Percentiles rank a stretch among this genome's conserved stretches.
Conservation (phyloP, 306 rosid genomes). For the Inga leiocalycina region DNA sequence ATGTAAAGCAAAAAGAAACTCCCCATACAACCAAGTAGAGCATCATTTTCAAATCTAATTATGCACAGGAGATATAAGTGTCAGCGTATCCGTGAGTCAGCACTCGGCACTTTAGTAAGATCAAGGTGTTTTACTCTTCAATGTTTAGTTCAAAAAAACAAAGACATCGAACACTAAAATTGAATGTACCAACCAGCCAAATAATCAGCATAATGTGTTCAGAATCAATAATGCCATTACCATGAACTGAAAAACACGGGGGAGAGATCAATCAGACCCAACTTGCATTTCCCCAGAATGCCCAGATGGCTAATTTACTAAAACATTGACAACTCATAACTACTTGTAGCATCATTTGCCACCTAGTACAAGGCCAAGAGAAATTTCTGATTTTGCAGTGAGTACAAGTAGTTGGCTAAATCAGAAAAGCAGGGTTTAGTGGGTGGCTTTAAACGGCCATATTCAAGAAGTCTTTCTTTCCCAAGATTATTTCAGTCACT, state of each 20-base stretch:
- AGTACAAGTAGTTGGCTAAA: background rate
- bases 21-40: conserved; percentile 2
- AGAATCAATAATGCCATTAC: conserved; percentile 5
- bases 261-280: conserved; percentile 1
- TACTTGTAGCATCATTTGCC: background rate
- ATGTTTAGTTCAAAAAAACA: background rate
- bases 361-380: background rate
- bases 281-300: conserved; percentile 4
- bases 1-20: background rate
- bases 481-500: background rate
- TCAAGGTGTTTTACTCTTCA: background rate
- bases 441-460: background rate
- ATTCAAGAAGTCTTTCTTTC: background rate
- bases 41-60: background rate
- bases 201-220: background rate
- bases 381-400: background rate
- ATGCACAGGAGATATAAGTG: no score
- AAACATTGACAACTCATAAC: background rate
- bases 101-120: background rate
- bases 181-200: conserved; percentile 23
- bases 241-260: conserved; percentile 4
- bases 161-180: background rate
- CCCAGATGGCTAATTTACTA: background rate
- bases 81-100: background rate
- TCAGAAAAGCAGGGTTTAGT: background rate